Conservation (phyloP, 1,284 basidiomycete species). For the Fomitopsis schrenkii region DNA sequence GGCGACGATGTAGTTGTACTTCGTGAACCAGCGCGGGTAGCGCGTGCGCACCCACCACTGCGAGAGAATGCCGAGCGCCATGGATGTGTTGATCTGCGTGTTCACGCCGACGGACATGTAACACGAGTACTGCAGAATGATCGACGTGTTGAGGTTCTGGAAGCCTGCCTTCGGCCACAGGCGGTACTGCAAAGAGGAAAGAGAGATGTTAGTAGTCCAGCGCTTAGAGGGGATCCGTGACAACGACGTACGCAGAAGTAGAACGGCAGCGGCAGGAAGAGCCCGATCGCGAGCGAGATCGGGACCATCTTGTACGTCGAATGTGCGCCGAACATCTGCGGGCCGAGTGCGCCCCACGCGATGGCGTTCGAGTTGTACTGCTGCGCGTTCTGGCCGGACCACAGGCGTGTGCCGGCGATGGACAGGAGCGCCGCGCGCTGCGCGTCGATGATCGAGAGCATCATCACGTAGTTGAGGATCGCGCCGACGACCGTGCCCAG, state of each 20-base stretch:
- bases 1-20: conserved; percentile 46
- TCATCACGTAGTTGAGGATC: conserved; percentile 34
- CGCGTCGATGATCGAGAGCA: conserved; percentile 43
- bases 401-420: conserved; percentile 32
- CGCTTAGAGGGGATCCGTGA: conserved; percentile 25
- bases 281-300: conserved; percentile 48
- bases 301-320: conserved; percentile 49
- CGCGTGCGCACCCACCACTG: conserved; percentile 45
- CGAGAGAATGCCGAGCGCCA: conserved; percentile 48
- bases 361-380: conserved; percentile 46
- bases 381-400: conserved; percentile 55
- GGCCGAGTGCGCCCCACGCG: conserved; percentile 55
- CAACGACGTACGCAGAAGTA: conserved; percentile 36
- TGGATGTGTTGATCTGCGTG: conserved; percentile 41
- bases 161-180: conserved; percentile 43
- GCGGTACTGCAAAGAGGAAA: conserved; percentile 36
- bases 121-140: conserved; percentile 28
- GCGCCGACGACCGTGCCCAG: conserved; percentile 9
- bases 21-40: conserved; percentile 47
- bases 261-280: conserved; percentile 51
- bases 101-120: conserved; percentile 41
- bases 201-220: conserved; percentile 10
- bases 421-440: conserved; percentile 28
- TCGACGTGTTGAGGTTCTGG: conserved; percentile 45
- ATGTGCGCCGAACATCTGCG: conserved; percentile 44